Evolutionary conservation across 495 filamentous ascomycete species (phyloP).

Genomic region (Astrocystis sublimbata): DNA sequence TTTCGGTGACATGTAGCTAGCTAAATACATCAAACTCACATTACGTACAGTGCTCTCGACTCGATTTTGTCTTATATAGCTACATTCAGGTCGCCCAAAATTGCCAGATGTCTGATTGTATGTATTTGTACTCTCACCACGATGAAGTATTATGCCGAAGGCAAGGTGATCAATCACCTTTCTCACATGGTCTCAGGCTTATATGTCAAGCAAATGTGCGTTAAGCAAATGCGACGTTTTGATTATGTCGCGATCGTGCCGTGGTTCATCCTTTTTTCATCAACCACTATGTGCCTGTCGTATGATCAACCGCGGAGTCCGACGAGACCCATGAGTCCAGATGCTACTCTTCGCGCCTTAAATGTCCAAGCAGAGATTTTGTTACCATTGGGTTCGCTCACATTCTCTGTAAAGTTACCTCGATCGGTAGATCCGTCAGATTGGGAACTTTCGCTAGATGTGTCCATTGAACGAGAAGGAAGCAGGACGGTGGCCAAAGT

Average conservation of each 20-base stretch:
- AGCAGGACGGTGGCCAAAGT: conserved; percentile 29
- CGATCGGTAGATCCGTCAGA: conserved; percentile 36
- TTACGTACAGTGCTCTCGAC: neutral
- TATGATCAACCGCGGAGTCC: conserved; percentile 24
- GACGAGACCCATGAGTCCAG: conserved; percentile 17
- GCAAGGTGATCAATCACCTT: conserved; percentile 32
- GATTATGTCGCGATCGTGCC: neutral
- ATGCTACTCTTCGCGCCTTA: neutral
- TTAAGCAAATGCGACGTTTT: conserved; percentile 31
- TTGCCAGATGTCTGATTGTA: conserved; percentile 30
- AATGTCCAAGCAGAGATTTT: conserved; percentile 22
- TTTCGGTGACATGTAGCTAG: neutral
- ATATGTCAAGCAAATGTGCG: conserved; percentile 32
- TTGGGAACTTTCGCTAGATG: conserved; percentile 12
- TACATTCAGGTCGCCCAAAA: conserved; percentile 36
- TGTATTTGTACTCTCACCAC: conserved; percentile 29
- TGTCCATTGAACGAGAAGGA: conserved; percentile 16
- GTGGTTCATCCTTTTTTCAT: too few species aligned
- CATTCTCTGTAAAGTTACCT: conserved; percentile 33
- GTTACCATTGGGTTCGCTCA: conserved; percentile 36
- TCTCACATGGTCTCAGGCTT: conserved; percentile 18
- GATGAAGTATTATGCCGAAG: conserved; percentile 32
- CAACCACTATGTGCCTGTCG: conserved; percentile 1
- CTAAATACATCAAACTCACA: neutral
- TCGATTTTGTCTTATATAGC: conserved; percentile 14